Base-by-base conservation (phyloP, 2,329 filamentous ascomycete genomes). In the Escovopsis sp. region DNA sequence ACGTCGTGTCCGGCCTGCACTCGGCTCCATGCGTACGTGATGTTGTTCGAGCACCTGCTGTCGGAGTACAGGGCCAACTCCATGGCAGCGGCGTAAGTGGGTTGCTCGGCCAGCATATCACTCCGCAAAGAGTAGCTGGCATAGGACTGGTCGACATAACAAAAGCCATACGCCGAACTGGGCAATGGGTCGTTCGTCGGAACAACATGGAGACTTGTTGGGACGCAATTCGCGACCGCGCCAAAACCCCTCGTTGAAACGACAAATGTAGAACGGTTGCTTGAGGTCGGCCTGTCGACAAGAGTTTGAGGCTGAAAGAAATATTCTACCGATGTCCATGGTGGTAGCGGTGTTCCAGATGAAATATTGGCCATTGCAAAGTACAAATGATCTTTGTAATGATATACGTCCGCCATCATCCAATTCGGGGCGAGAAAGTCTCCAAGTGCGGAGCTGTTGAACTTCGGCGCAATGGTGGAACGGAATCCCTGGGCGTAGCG, bases 261-360 rank as follows among this genome's bases (percentile, higher is more conserved):
- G 29, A n/a, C 12, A 20, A 38, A 40, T 14, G 25, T 43, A 20
- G 14, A 30, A 16, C 25, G 35, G 25, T 24, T 38, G 3, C 31
- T 43, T 20, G 16, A 15, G n/a, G 16, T 12, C 7, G 8, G 24
- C 2, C n/a, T 14, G 20, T 32, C 35, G 12, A 32, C 27, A 14
- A 39, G 8, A 1, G 14, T 31, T 11, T 43, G 38, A 14, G 71
- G 68, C 0, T 74, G 44, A 36, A 76, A 79, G 9, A 63, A 68
- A 11, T 59, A 62, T 0, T 59, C 48, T 0, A 53, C 24, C 1
- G 70, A 63, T 0, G 66, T 60, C 74, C 75, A 79, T 0, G 70
- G 50, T 0, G 71, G 67, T 0, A 77, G 52, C 0, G 58, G 47
- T 0, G 68, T 72, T 0, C 58, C 57, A 0, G 51, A 47, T 0